Evolutionary conservation across 148 eudicot genomes (phyloP), one percentile per base, ranked within the genome.

Genomic region (Rhododendron ovatum): DNA sequence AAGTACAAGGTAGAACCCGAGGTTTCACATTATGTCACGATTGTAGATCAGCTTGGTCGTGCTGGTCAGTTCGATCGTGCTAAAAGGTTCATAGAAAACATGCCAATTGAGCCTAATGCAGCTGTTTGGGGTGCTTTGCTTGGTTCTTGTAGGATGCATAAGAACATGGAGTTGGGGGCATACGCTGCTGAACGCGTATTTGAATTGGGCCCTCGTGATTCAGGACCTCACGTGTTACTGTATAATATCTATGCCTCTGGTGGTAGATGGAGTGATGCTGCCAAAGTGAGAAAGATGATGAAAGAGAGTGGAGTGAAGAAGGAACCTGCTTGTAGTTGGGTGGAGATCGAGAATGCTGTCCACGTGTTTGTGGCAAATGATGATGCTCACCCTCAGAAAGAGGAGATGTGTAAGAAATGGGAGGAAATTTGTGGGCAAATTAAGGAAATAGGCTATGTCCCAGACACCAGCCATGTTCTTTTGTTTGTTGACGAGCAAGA

Each of bases 121-220:
- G 87, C 87, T 69, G 80, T 86, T 1, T 86, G 87, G 87, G 87
- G 87, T 41, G 87, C 87, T 81, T 81, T 86, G 9, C 80, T 86
- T 28, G 87, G 87, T 48, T 83, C 84, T 86, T 86, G 87, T 81
- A 67, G 87, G 80, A 86, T 86, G 84, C 80, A 86, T 71, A 86
- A 86, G 63, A 86, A 86, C 17, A 71, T 86, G 76, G 84, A 86
- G 12, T 63, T 86, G 79, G 87, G 87, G 28, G 37, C 87, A 13
- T 86, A 67, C 48, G 87, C 87, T 33, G 84, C 84, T 12, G 80
- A 86, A 71, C 84, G 57, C 4, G 20, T 81, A 81, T 86, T 86
- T 35, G 57, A 86, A 81, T 76, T 86, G 35, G 87, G 81, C 26
- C 84, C 84, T n/a, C 77, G 10, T 81, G 87, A 86, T 73, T 81